Evolutionary conservation across 2,329 filamentous ascomycete genomes (phyloP), one percentile per base, ranked within the genome.

Genomic region (Apiospora arundinis): DNA sequence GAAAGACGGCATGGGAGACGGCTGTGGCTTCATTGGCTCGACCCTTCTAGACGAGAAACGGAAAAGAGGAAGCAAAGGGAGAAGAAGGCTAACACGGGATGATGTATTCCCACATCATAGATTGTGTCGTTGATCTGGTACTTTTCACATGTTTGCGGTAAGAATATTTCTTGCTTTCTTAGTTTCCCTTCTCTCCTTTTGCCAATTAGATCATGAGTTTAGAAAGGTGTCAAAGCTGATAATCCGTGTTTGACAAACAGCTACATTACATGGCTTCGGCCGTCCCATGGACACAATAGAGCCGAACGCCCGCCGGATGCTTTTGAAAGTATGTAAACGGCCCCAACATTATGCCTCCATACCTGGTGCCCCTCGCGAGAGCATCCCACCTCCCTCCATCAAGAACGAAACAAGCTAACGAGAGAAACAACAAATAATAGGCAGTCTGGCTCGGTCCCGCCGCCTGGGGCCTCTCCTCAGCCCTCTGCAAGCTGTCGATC

Each of bases 371-470:
- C 32, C 32, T 32, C 32, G 6, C 32, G 32, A 32, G 6, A 32
- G 3, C 32, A 4, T 32, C 3, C 32, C 32, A 3, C 3, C 32
- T 32, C 6, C 21, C 45, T 48, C 45, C 8, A 45, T 45, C 12
- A 45, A 18, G n/a, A 14, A 45, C 14, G 42, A 45, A 45, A 14
- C 42, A 45, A 45, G 11, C 42, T 45, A 12, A 45, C 14, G 2
- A 45, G 3, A 32, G 32, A 32, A 32, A 32, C 32, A 21, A n/a
- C 21, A n/a, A n/a, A 56, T 40, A 14, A 44, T 5, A 75, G 73
- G 73, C 72, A 21, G 65, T 74, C 12, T 76, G 74, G 74, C 72
- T 75, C 44, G 74, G 73, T 9, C 74, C 74, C 42, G 73, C 74
- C 1, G 70, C 75, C 56, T 76, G 74, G 74, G 74, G 74, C 28